These are phyloP conservation scores for Talaromyces sp. DNA, from an alignment of 2,329 filamentous ascomycete species.

Conservation along the genomic window DNA sequence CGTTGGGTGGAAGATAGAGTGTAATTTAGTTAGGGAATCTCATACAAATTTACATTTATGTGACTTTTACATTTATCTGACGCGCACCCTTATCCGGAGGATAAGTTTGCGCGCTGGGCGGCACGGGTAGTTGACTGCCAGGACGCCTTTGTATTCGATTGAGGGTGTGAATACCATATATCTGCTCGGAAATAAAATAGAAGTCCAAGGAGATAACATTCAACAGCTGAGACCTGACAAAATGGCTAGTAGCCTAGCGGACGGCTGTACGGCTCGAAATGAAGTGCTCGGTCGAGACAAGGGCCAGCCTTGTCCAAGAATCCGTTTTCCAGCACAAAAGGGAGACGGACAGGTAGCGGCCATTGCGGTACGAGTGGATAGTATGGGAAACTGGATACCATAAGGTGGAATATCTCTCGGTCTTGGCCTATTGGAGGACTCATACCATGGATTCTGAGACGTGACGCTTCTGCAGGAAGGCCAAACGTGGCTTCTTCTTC, in stretches of 20 bases:
- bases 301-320: constrained; percentile 1
- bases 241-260: background rate
- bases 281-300: constrained; percentile 10
- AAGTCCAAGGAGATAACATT: background rate
- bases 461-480: constrained; percentile 6
- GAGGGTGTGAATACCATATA: background rate
- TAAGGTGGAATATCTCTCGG: background rate
- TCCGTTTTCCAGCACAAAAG: background rate
- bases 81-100: too few relatives aligned
- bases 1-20: too few relatives aligned
- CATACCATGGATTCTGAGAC: constrained; percentile 9
- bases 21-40: too few relatives aligned
- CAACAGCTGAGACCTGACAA: background rate
- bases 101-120: too few relatives aligned
- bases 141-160: too few relatives aligned
- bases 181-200: background rate
- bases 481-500: background rate
- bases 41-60: too few relatives aligned
- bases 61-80: too few relatives aligned
- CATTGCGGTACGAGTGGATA: constrained; percentile 1
- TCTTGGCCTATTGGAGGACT: background rate
- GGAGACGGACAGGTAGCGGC: background rate
- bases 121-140: background rate
- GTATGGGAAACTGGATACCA: constrained; percentile 10
- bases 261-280: constrained; percentile 5